These are phyloP conservation scores for Ceratobasidium sp. DNA, from an alignment of 1,284 basidiomycete species.

Conservation along the genomic window DNA sequence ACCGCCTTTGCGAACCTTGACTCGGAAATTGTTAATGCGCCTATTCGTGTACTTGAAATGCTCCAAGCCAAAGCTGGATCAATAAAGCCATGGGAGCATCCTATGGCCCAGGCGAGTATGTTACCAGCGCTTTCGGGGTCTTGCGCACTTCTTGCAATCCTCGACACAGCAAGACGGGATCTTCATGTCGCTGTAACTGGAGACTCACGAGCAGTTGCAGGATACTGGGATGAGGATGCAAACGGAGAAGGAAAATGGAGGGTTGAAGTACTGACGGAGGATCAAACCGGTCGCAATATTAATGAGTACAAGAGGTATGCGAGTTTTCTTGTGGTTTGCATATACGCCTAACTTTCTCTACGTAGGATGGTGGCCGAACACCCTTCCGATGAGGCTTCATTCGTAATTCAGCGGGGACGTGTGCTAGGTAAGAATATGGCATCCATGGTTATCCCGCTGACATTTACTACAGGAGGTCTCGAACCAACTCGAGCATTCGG, in stretches of 20 bases:
- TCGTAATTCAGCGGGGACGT: slow-evolving; percentile 86
- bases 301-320: slow-evolving; percentile 77
- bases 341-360: not conserved
- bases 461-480: slow-evolving; percentile 74
- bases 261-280: slow-evolving; percentile 91
- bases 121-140: slow-evolving; percentile 84
- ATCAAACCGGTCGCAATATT: slow-evolving; percentile 93
- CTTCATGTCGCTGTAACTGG: slow-evolving; percentile 93
- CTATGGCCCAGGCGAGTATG: slow-evolving; percentile 73
- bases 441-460: not conserved
- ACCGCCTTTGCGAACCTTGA: slow-evolving; percentile 83
- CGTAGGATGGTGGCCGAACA: slow-evolving; percentile 89
- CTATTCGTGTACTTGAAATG: slow-evolving; percentile 74
- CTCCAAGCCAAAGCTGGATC: slow-evolving; percentile 24
- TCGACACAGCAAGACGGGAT: slow-evolving; percentile 83
- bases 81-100: slow-evolving; percentile 61
- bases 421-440: slow-evolving; percentile 55
- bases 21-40: slow-evolving; percentile 78
- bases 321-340: not conserved
- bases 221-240: slow-evolving; percentile 79
- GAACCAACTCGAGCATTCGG: slow-evolving; percentile 96
- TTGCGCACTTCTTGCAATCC: slow-evolving; percentile 85
- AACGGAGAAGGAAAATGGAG: slow-evolving; percentile 78
- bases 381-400: slow-evolving; percentile 79
- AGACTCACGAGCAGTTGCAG: slow-evolving; percentile 95